Base-by-base conservation (phyloP, 805 yeast genomes). In the Saccharomycopsis microspora region DNA sequence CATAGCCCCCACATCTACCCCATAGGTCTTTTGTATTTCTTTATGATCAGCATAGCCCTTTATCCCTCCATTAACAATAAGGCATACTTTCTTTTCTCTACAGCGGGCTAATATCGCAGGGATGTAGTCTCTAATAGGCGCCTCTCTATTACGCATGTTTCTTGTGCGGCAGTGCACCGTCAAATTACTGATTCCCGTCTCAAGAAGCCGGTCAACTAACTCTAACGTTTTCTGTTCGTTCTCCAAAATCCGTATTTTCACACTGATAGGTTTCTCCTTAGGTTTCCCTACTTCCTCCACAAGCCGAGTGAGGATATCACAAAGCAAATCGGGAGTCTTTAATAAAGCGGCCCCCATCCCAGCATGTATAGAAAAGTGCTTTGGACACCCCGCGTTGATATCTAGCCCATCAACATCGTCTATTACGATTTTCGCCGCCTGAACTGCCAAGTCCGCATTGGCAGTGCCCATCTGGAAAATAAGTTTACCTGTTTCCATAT, bases 281-380 rank as follows among this genome's bases (percentile, higher is more conserved):
- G 94, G 94, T 47, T 64, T 69, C 4, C 98, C 98, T 1, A 93
- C 89, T 54, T 87, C 70, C 29, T 72, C 72, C 1, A 93, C 97
- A 43, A 93, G 65, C 5, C 74, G 72, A 3, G 64, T 63, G 51
- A 93, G 65, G 32, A 93, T 93, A 10, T 72, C 71, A 54, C 82
- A 83, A 11, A 93, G 68, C 37, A 76, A 65, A 41, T 85, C 96
- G 0, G 97, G 97, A 0, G 89, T 85, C 33, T 72, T 68, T 47
- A 93, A 68, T 42, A 93, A 68, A 0, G 96, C 97, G 3, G 97
- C 96, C 4, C 98, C 98, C 97, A 93, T 93, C 1, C 98, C 98
- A 0, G 94, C 72, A 63, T 93, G 98, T 3, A 88, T 73, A 1
- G 95, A 84, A 58, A 93, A 93, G 56, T 88, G 97, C 61, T 90